A percentile compares a stretch with the other conserved stretches of the same genome.
Evolutionary conservation across 1,284 basidiomycete species (phyloP).

Genomic region (Leccinum ponderosum): DNA sequence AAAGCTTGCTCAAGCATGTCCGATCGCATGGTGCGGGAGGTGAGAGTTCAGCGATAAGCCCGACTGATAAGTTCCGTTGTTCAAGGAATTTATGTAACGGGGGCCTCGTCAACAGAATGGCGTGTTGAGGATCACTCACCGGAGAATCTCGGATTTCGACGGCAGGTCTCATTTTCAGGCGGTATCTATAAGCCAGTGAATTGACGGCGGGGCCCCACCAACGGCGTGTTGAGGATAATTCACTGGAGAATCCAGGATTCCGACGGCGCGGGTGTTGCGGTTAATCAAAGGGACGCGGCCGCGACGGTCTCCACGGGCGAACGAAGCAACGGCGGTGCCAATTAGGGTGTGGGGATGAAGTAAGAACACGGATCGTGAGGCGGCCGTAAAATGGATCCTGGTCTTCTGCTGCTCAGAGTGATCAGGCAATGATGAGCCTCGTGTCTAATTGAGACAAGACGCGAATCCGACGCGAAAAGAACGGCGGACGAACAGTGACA

Average conservation of each 20-base stretch:
- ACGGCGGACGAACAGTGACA: neutral
- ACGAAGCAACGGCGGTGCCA: no score
- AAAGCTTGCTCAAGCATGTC: neutral
- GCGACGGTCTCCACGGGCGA: no score
- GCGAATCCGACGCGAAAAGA: neutral
- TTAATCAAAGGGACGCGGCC: no score
- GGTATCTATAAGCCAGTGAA: neutral
- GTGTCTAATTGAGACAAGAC: no score
- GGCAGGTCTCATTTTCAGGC: neutral
- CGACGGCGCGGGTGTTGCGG: no score
- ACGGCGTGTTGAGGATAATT: neutral
- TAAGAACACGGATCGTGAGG: no score
- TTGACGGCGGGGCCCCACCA: neutral
- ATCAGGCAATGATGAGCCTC: neutral
- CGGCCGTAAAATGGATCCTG: neutral
- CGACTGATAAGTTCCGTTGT: neutral
- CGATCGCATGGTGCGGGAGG: slow-evolving; percentile 6
- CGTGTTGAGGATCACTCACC: neutral
- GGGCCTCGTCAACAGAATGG: neutral
- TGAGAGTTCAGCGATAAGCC: neutral
- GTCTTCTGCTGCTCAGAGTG: neutral
- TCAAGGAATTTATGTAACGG: no score
- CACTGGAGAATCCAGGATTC: neutral
- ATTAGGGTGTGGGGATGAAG: no score
- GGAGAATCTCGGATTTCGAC: neutral